Percentiles rank a stretch among this genome's conserved stretches.
Conservation (phyloP, 495 filamentous ascomycete genomes). For the Penicillium coffeae region DNA sequence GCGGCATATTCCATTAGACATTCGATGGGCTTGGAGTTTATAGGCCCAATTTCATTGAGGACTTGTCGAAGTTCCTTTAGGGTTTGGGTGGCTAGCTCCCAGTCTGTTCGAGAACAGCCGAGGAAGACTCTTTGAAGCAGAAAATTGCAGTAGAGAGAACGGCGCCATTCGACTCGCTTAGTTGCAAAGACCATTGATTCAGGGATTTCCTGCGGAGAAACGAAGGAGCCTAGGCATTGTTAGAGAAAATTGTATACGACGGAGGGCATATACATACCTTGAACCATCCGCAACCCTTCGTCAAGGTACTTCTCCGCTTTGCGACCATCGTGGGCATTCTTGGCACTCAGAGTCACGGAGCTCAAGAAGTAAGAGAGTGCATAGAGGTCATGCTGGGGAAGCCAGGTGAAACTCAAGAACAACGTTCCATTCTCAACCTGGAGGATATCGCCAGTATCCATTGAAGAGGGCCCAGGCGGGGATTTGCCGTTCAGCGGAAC, state of each 20-base stretch:
- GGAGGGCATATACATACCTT: slow-evolving; percentile 37
- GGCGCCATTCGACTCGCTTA: slow-evolving; percentile 49
- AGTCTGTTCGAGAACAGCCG: slow-evolving; percentile 58
- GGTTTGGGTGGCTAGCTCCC: slow-evolving; percentile 49
- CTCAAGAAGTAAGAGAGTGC: slow-evolving; percentile 71
- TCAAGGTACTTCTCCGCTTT: slow-evolving; percentile 65
- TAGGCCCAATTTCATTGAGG: slow-evolving; percentile 30
- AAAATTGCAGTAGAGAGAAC: slow-evolving; percentile 52
- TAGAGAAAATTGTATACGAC: background rate
- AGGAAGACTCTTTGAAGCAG: slow-evolving; percentile 58
- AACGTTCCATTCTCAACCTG: slow-evolving; percentile 43
- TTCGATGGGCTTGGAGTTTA: slow-evolving; percentile 39
- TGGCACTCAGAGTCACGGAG: slow-evolving; percentile 63
- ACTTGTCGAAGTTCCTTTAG: slow-evolving; percentile 39
- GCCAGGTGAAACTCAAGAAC: slow-evolving; percentile 57
- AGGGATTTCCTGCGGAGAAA: slow-evolving; percentile 35
- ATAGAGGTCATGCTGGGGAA: slow-evolving; percentile 63
- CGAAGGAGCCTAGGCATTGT: slow-evolving; percentile 34
- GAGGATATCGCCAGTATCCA: slow-evolving; percentile 43
- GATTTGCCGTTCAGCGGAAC: slow-evolving; percentile 62
- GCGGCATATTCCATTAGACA: slow-evolving; percentile 62
- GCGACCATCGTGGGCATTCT: slow-evolving; percentile 57
- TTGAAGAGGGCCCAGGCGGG: slow-evolving; percentile 39
- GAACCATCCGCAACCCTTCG: slow-evolving; percentile 57
- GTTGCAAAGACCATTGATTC: slow-evolving; percentile 46